Conservation (phyloP, 163 green algal species). For the Scenedesmus sp. region DNA sequence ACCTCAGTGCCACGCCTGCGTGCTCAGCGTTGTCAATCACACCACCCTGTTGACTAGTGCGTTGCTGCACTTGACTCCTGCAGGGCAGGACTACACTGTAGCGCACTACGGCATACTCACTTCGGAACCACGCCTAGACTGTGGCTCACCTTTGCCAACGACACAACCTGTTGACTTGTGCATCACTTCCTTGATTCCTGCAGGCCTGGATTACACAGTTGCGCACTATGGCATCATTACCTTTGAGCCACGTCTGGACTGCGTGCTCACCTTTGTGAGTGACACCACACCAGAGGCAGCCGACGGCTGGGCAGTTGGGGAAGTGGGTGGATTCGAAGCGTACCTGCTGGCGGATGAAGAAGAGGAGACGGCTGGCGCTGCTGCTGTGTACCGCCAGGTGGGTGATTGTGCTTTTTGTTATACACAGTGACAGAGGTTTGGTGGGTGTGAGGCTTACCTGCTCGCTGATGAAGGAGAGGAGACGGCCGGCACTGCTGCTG, state of each 20-base stretch:
- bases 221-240: conserved; percentile 86
- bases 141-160: conserved; percentile 84
- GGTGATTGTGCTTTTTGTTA: background rate
- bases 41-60: too few species aligned
- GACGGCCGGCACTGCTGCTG: conserved; percentile 53
- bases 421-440: conserved; percentile 53
- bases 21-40: conserved; percentile 86
- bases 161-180: conserved; percentile 27
- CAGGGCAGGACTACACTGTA: conserved; percentile 96
- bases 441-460: conserved; percentile 91
- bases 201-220: conserved; percentile 92
- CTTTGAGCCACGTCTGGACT: conserved; percentile 70
- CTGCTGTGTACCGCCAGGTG: conserved; percentile 66
- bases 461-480: conserved; percentile 82
- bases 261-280: conserved; percentile 87
- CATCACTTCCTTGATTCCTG: background rate
- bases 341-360: conserved; percentile 90
- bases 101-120: conserved; percentile 86
- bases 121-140: conserved; percentile 70
- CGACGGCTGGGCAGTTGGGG: conserved; percentile 66
- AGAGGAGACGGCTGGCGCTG: conserved; percentile 50
- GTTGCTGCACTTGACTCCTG: too few species aligned
- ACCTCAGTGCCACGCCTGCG: conserved; percentile 70
- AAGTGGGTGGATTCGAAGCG: conserved; percentile 88
- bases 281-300: conserved; percentile 53